Evolutionary conservation across 1,284 basidiomycete genomes (phyloP).

Genomic region (Malassezia slooffiae): DNA sequence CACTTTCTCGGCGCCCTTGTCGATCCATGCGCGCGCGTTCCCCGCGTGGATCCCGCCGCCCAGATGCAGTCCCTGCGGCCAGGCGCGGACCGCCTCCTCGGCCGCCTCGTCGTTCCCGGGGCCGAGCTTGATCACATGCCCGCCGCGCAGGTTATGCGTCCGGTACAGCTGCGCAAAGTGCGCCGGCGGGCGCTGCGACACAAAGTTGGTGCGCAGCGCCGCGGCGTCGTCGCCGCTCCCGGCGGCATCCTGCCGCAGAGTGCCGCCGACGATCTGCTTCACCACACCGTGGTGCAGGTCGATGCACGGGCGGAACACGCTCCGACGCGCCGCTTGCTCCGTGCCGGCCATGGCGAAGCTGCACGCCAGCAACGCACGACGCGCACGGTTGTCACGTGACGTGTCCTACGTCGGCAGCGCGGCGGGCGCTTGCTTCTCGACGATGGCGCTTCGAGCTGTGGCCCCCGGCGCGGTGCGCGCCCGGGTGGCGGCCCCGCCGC

Average conservation of each 20-base stretch:
- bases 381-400: not conserved
- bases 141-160: slow-evolving; percentile 61
- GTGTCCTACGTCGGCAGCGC: not conserved
- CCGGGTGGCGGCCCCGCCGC: slow-evolving; percentile 1
- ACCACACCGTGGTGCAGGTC: slow-evolving; percentile 70
- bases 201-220: slow-evolving; percentile 74
- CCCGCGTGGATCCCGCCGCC: slow-evolving; percentile 78
- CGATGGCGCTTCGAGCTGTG: not conserved
- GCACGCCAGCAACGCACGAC: not conserved
- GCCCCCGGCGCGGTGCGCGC: not conserved
- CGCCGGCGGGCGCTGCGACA: slow-evolving; percentile 68
- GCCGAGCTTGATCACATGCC: slow-evolving; percentile 94
- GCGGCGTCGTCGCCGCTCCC: slow-evolving; percentile 10
- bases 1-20: slow-evolving; percentile 83
- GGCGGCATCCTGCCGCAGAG: slow-evolving; percentile 52
- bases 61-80: slow-evolving; percentile 74
- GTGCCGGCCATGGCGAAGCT: too few species aligned
- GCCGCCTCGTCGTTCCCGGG: slow-evolving; percentile 76
- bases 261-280: slow-evolving; percentile 96
- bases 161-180: slow-evolving; percentile 74
- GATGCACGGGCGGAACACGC: slow-evolving; percentile 80
- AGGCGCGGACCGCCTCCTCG: slow-evolving; percentile 64
- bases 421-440: not conserved
- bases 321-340: slow-evolving; percentile 17
- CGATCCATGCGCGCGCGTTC: slow-evolving; percentile 77